Conservation (phyloP, 1,284 basidiomycete species). For the Trichosporon asahii region DNA sequence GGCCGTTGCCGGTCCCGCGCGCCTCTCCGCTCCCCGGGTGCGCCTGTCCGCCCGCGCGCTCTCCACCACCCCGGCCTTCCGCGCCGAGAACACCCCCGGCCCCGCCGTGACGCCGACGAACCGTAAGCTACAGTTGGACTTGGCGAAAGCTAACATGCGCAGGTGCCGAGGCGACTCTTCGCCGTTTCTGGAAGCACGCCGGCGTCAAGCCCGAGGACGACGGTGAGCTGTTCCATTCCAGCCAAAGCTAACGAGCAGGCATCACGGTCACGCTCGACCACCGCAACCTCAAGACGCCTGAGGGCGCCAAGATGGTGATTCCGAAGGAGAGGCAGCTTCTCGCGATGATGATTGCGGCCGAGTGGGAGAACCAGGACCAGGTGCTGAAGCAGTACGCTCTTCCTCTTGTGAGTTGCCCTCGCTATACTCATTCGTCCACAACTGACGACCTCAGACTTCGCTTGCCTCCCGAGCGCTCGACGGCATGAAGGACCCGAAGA, state of each 20-base stretch:
- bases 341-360: constrained; percentile 82
- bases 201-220: constrained; percentile 61
- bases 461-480: constrained; percentile 86
- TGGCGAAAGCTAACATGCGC: background rate
- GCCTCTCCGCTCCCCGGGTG: background rate
- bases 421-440: background rate
- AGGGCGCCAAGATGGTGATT: constrained; percentile 68
- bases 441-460: constrained; percentile 64
- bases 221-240: constrained; percentile 37
- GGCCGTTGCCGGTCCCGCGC: background rate
- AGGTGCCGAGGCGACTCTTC: constrained; percentile 81
- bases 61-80: background rate
- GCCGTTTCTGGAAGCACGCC: constrained; percentile 88
- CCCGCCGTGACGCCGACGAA: constrained; percentile 26
- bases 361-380: constrained; percentile 91
- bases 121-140: constrained; percentile 7
- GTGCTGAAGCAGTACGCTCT: constrained; percentile 85
- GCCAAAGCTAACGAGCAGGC: constrained; percentile 44
- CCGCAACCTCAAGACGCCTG: constrained; percentile 81
- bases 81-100: constrained; percentile 22
- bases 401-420: constrained; percentile 70
- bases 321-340: constrained; percentile 68
- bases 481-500: constrained; percentile 61
- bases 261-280: constrained; percentile 76
- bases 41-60: background rate